These are phyloP conservation scores for Spathaspora boniae DNA, from an alignment of 805 yeast species.

Conservation along the genomic window DNA sequence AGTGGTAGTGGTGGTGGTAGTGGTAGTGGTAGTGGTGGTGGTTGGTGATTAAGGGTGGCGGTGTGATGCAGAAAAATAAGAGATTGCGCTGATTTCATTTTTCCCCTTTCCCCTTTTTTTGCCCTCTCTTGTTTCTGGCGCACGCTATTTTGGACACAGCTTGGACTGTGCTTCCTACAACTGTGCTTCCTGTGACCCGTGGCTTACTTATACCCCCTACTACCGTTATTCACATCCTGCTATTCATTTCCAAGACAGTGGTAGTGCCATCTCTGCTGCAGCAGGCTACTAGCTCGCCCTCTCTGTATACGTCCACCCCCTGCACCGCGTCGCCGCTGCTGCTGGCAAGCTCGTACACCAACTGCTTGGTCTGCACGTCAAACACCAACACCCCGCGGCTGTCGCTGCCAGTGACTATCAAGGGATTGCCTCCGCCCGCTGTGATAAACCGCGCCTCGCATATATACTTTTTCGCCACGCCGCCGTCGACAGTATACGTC, in stretches of 20 bases:
- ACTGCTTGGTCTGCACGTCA: slow-evolving; percentile 61
- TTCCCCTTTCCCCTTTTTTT: background rate
- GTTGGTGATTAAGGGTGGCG: background rate
- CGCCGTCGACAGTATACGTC: slow-evolving; percentile 41
- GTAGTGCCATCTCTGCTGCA: slow-evolving; percentile 23
- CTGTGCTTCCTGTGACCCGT: too few relatives aligned
- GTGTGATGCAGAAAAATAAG: background rate
- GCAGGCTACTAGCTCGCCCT: slow-evolving; percentile 34
- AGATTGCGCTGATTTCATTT: background rate
- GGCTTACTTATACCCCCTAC: background rate
- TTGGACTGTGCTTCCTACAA: too few relatives aligned
- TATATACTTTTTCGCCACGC: slow-evolving; percentile 48
- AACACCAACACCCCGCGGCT: slow-evolving; percentile 52
- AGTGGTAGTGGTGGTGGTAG: too few relatives aligned
- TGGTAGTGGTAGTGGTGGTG: background rate
- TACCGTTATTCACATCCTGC: background rate
- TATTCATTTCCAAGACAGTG: slow-evolving; percentile 15
- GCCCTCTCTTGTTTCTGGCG: background rate
- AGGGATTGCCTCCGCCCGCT: slow-evolving; percentile 24
- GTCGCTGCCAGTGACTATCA: slow-evolving; percentile 63
- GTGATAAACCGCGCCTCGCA: slow-evolving; percentile 53
- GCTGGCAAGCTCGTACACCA: slow-evolving; percentile 28
- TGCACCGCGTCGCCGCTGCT: slow-evolving; percentile 29
- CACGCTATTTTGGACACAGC: background rate
- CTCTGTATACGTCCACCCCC: slow-evolving; percentile 35